Conservation (phyloP, 2,329 filamentous ascomycete genomes). For the Alternaria arborescens region DNA sequence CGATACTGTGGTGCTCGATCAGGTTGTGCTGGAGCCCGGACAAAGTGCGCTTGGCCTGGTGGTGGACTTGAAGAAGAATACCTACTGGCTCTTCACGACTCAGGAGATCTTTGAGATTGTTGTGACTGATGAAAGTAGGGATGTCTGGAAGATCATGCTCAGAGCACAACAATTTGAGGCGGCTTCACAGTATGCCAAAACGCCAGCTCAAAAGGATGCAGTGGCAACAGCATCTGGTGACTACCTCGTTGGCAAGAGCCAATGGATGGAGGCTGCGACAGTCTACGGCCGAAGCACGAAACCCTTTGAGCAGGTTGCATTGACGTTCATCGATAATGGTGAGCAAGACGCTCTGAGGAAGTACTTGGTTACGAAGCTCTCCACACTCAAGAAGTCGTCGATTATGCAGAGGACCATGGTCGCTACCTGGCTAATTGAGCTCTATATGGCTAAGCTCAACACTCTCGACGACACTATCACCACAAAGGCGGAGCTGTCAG, state of each 20-base stretch:
- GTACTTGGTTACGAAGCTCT: constrained; percentile 86
- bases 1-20: constrained; percentile 85
- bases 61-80: constrained; percentile 92
- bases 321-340: constrained; percentile 87
- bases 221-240: constrained; percentile 93
- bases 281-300: constrained; percentile 97
- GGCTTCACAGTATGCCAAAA: constrained; percentile 85
- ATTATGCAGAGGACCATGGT: constrained; percentile 96
- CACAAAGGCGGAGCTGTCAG: constrained; percentile 82
- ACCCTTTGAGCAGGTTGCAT: constrained; percentile 92
- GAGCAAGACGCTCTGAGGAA: constrained; percentile 91
- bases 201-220: constrained; percentile 82
- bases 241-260: constrained; percentile 80
- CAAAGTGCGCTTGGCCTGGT: constrained; percentile 84
- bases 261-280: constrained; percentile 84
- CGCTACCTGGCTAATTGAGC: constrained; percentile 91
- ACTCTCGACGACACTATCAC: constrained; percentile 92
- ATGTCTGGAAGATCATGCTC: constrained; percentile 95
- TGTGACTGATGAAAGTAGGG: constrained; percentile 85
- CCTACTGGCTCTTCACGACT: constrained; percentile 93
- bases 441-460: constrained; percentile 98
- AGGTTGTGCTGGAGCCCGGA: constrained; percentile 80
- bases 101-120: constrained; percentile 94
- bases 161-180: constrained; percentile 86
- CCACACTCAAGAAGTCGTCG: constrained; percentile 79